These are phyloP conservation scores for Rhododendron molle DNA, from an alignment of 148 eudicot genomes.

Conservation along the genomic window DNA sequence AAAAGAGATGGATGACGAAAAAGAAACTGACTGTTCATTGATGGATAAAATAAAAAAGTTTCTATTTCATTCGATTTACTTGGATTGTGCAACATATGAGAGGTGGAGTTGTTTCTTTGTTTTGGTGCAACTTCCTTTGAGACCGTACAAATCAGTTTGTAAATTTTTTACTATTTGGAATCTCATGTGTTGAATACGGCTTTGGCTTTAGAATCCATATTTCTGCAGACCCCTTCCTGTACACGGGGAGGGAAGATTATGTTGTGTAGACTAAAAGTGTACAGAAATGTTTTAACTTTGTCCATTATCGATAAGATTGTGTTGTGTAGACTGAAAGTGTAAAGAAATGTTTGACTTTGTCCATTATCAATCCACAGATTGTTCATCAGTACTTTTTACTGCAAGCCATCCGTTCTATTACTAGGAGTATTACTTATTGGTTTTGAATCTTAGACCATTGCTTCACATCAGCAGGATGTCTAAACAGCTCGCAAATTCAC, in stretches of 20 bases:
- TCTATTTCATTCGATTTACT: not conserved
- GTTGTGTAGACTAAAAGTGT: not conserved
- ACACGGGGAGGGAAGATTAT: not conserved
- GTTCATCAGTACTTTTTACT: not conserved
- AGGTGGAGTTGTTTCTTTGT: not conserved
- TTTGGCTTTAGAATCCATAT: not conserved
- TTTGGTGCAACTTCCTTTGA: not conserved
- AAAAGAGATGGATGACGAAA: slow-evolving; percentile 61
- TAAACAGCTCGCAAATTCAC: not conserved
- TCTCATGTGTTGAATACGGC: not conserved
- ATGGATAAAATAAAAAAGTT: not conserved
- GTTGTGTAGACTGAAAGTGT: not conserved
- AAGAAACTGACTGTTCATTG: slow-evolving; percentile 35
- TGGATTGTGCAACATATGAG: not conserved
- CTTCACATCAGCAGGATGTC: not conserved
- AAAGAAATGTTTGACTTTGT: not conserved
- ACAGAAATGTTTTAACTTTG: not conserved
- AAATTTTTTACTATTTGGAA: not conserved
- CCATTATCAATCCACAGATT: not conserved
- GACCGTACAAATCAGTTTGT: not conserved
- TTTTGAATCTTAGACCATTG: not conserved
- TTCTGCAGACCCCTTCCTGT: not conserved
- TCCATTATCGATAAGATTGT: not conserved
- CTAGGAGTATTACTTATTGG: not conserved
- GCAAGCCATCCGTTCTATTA: not conserved